Percentiles rank a stretch among this genome's conserved stretches.
Conservation (phyloP, 768 basidiomycete species). For the Boletus fagicola region DNA sequence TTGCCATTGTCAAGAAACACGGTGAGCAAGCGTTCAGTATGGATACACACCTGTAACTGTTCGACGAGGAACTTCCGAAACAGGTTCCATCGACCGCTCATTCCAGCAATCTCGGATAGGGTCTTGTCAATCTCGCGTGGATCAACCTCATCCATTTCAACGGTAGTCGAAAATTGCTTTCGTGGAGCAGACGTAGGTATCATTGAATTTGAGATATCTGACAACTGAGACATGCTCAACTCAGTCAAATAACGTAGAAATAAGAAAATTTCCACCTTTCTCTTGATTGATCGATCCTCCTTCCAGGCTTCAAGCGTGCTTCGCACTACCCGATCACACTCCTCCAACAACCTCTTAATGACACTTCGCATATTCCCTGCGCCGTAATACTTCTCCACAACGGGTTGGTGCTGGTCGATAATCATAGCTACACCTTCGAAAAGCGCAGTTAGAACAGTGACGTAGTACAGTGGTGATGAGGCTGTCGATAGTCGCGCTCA, state of each 20-base stretch:
- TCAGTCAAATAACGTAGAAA: slow-evolving; percentile 3
- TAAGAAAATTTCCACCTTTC: slow-evolving; percentile 53
- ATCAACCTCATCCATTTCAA: slow-evolving; percentile 64
- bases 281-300: slow-evolving; percentile 80
- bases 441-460: slow-evolving; percentile 83
- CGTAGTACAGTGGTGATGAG: slow-evolving; percentile 89
- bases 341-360: slow-evolving; percentile 70
- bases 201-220: slow-evolving; percentile 46
- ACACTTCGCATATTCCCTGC: slow-evolving; percentile 81
- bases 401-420: slow-evolving; percentile 94
- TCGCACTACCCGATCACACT: slow-evolving; percentile 83
- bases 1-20: slow-evolving; percentile 2
- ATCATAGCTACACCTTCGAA: slow-evolving; percentile 96
- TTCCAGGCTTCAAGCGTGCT: slow-evolving; percentile 82
- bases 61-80: slow-evolving; percentile 86
- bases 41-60: slow-evolving; percentile 54
- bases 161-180: slow-evolving; percentile 30
- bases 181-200: slow-evolving; percentile 31
- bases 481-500: slow-evolving; percentile 45
- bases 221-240: slow-evolving; percentile 36
- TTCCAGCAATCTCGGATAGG: slow-evolving; percentile 82
- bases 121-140: slow-evolving; percentile 90
- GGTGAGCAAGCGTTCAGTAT: neutral
- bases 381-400: slow-evolving; percentile 99
- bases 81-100: slow-evolving; percentile 89